Conservation (phyloP, 2,329 filamentous ascomycete genomes). For the Diaporthe sp. region DNA sequence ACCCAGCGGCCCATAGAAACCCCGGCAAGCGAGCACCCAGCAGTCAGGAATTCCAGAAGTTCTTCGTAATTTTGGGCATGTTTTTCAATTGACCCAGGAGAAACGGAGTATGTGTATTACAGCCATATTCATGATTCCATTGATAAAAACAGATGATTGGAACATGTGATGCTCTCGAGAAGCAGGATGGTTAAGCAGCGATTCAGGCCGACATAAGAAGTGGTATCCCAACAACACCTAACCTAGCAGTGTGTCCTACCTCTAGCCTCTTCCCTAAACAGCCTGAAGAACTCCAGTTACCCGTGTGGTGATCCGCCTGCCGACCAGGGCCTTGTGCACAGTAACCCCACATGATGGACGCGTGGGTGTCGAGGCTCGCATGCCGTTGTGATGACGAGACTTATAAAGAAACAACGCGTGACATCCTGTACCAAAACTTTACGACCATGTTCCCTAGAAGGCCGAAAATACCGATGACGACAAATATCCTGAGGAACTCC, state of each 20-base stretch:
- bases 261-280: conserved; percentile 6
- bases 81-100: background rate
- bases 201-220: conserved; percentile 6
- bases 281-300: conserved; percentile 20
- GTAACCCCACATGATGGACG: background rate
- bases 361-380: background rate
- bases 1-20: background rate
- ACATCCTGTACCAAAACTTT: conserved; percentile 45
- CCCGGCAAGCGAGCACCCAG: background rate
- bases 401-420: background rate
- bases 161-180: background rate
- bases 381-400: too few species aligned
- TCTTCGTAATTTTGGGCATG: background rate
- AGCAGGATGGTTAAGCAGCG: background rate
- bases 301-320: background rate
- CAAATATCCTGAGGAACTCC: conserved; percentile 70
- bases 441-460: conserved; percentile 56
- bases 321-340: background rate
- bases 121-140: background rate
- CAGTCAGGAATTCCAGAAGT: background rate
- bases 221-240: conserved; percentile 28
- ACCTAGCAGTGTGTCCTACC: background rate
- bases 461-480: conserved; percentile 61
- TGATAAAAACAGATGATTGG: background rate
- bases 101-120: background rate